A percentile compares a stretch with the other conserved stretches of the same genome.
Conservation (phyloP, 768 basidiomycete genomes). For the Mycena kentingensis region DNA sequence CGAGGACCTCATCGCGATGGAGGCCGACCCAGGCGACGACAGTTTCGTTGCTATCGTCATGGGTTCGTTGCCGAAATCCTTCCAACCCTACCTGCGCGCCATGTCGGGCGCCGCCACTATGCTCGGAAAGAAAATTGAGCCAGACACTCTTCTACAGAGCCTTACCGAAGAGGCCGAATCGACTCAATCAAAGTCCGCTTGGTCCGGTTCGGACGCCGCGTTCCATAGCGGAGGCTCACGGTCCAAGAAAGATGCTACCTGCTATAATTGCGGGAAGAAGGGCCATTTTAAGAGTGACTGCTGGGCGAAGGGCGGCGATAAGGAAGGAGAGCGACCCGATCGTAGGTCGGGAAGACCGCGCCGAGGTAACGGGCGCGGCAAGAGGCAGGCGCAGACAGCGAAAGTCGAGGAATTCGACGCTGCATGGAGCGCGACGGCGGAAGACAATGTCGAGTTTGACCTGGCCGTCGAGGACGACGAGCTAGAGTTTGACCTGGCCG, state of each 20-base stretch:
- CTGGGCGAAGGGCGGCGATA: slow-evolving; percentile 13
- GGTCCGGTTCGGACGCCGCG: slow-evolving; percentile 6
- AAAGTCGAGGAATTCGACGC: slow-evolving; percentile 3
- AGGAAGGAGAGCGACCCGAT: slow-evolving; percentile 25
- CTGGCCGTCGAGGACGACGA: slow-evolving; percentile 5
- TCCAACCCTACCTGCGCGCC: slow-evolving; percentile 23
- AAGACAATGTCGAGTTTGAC: slow-evolving; percentile 4
- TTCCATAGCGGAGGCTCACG: slow-evolving; percentile 3
- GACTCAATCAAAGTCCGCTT: slow-evolving; percentile 5
- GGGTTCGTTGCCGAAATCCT: slow-evolving; percentile 27
- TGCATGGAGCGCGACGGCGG: not conserved
- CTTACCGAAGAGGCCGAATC: slow-evolving; percentile 25
- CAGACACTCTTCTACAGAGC: slow-evolving; percentile 19
- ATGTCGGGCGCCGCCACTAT: slow-evolving; percentile 21
- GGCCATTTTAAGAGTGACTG: slow-evolving; percentile 23
- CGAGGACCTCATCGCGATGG: slow-evolving; percentile 24
- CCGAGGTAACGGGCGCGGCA: no score
- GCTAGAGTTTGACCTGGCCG: not conserved
- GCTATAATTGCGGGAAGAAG: slow-evolving; percentile 25
- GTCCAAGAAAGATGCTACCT: slow-evolving; percentile 1
- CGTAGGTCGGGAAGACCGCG: slow-evolving; percentile 11
- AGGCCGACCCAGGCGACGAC: slow-evolving; percentile 18
- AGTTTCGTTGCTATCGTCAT: slow-evolving; percentile 26
- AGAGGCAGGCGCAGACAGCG: not conserved
- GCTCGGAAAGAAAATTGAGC: slow-evolving; percentile 6